Conservation (phyloP, 169 alveolate genomes). For the Plasmodium falciparum region DNA sequence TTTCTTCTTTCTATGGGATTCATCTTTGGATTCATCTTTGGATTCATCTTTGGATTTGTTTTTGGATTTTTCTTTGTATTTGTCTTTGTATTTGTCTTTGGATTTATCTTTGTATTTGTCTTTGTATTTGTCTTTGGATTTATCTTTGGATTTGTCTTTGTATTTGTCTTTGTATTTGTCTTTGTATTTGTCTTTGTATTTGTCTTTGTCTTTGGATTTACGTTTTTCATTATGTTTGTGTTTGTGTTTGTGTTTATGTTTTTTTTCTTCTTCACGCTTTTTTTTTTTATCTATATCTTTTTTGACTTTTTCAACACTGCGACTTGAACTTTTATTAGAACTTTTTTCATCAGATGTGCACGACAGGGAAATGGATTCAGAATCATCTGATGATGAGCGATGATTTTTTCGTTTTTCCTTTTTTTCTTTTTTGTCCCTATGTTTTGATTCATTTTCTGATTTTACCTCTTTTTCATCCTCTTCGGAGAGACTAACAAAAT, state of each 20-base stretch:
- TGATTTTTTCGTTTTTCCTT: not conserved
- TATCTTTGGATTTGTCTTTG: not conserved
- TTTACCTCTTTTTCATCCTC: conserved; percentile 11
- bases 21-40: not conserved
- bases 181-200: too few species aligned
- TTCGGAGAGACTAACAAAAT: conserved; percentile 28
- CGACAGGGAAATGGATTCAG: too few species aligned
- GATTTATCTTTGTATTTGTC: too few species aligned
- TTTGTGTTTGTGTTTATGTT: not conserved
- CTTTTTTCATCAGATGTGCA: too few species aligned
- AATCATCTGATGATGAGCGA: too few species aligned
- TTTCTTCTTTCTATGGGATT: conserved; percentile 8
- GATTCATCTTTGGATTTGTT: not conserved
- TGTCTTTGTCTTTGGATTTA: not conserved
- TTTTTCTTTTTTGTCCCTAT: conserved; percentile 8
- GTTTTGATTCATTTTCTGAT: not conserved
- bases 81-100: too few species aligned
- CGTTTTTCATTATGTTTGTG: not conserved
- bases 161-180: not conserved
- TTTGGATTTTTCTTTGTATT: too few species aligned
- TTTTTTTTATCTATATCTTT: conserved; percentile 1
- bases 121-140: too few species aligned
- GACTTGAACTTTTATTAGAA: too few species aligned
- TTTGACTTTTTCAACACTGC: not conserved
- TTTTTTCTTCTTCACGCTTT: conserved; percentile 15